phyloP scores from a whole-genome alignment of 805 yeast genomes.

The Suhomyces emberorum region DNA sequence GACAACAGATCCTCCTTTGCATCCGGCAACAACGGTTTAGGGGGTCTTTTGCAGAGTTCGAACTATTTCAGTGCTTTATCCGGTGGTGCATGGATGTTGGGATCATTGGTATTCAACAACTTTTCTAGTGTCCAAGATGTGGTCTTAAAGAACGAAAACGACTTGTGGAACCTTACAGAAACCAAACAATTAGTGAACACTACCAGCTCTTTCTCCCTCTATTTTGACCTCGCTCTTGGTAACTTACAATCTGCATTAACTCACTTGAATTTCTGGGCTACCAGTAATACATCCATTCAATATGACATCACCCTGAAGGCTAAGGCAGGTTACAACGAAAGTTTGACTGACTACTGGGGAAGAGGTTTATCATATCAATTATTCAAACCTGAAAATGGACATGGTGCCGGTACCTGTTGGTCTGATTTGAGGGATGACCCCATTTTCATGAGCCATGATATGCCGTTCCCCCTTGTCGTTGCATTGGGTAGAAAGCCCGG shows the following conservation, averaged over 20 bases:
- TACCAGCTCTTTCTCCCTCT: slow-evolving; percentile 15
- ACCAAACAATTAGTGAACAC: slow-evolving; percentile 27
- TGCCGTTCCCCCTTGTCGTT: slow-evolving; percentile 40
- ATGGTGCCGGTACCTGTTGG: slow-evolving; percentile 27
- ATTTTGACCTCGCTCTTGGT: slow-evolving; percentile 18
- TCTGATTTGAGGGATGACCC: slow-evolving; percentile 28
- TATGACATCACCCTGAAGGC: slow-evolving; percentile 47
- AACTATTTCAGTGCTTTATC: slow-evolving; percentile 75
- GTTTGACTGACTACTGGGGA: slow-evolving; percentile 79
- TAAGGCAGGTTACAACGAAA: slow-evolving; percentile 62
- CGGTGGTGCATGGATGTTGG: slow-evolving; percentile 83
- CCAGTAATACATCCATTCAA: slow-evolving; percentile 38
- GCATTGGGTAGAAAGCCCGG: slow-evolving; percentile 37
- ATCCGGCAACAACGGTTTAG: slow-evolving; percentile 47
- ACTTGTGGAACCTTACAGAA: slow-evolving; percentile 35
- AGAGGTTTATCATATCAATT: slow-evolving; percentile 71
- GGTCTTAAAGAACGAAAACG: slow-evolving; percentile 28
- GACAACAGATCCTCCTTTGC: slow-evolving; percentile 67
- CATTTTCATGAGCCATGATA: slow-evolving; percentile 31
- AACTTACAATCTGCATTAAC: slow-evolving; percentile 24
- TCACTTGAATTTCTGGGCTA: slow-evolving; percentile 29
- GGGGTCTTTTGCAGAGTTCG: slow-evolving; percentile 69
- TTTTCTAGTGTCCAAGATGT: slow-evolving; percentile 70
- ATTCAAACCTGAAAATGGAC: slow-evolving; percentile 26
- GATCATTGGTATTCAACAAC: slow-evolving; percentile 64